A percentile compares a stretch with the other conserved stretches of the same genome.
Conservation (phyloP, 1,284 basidiomycete genomes). For the Peniophora sp. region DNA sequence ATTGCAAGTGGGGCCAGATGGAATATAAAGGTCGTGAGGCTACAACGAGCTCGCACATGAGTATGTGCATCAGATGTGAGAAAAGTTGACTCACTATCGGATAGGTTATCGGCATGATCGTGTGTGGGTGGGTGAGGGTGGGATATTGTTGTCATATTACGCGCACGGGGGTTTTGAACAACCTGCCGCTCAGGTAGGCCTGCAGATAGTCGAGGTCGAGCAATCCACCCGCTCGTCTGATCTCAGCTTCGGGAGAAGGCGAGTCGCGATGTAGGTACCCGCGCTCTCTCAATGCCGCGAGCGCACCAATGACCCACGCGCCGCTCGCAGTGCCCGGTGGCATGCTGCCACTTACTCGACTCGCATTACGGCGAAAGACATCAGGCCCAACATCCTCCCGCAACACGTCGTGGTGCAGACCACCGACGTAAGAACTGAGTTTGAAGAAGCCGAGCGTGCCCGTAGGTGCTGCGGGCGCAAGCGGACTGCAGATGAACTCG, state of each 20-base stretch:
- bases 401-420: conserved; percentile 6
- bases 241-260: conserved; percentile 5
- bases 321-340: background rate
- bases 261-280: conserved; percentile 4
- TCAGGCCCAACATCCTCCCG: conserved; percentile 8
- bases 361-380: conserved; percentile 2
- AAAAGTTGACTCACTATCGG: too few species aligned
- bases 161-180: too few species aligned
- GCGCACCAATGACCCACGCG: conserved; percentile 8
- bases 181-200: conserved; percentile 1
- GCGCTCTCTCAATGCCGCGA: conserved; percentile 9
- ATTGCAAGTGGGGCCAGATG: too few species aligned
- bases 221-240: conserved; percentile 9
- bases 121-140: too few species aligned
- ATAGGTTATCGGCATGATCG: too few species aligned
- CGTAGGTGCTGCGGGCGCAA: conserved; percentile 5
- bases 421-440: conserved; percentile 8
- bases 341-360: conserved; percentile 3
- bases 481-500: conserved; percentile 1
- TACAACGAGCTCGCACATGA: too few species aligned
- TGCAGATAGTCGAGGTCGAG: conserved; percentile 10
- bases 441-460: conserved; percentile 9
- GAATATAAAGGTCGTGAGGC: too few species aligned
- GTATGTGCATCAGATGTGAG: too few species aligned
- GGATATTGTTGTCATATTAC: too few species aligned